These are phyloP conservation scores for Cercospora nicotianae DNA, from an alignment of 2,329 filamentous ascomycete species.

Conservation along the genomic window DNA sequence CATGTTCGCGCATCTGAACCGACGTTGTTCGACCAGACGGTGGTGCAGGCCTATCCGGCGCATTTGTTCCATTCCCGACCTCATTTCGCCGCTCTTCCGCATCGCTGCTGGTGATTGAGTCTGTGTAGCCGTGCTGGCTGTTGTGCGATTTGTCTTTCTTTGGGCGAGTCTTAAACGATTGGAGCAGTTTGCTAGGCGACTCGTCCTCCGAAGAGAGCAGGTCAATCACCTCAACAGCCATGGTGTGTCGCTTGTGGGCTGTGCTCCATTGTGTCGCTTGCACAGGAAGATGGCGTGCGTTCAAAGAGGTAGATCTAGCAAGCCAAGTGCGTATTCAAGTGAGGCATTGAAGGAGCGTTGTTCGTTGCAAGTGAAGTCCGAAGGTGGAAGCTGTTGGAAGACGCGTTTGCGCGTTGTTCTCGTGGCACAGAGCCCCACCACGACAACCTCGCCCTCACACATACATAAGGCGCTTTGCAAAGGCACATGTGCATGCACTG, in stretches of 20 bases:
- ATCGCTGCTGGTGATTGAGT: neutral
- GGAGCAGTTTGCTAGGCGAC: slow-evolving; percentile 15
- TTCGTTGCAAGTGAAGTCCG: neutral
- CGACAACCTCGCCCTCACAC: too few species aligned
- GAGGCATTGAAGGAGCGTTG: neutral
- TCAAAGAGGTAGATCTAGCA: neutral
- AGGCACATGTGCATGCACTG: too few species aligned
- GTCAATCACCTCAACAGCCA: slow-evolving; percentile 16
- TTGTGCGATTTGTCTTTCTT: neutral
- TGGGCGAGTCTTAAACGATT: slow-evolving; percentile 1
- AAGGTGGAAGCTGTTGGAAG: neutral
- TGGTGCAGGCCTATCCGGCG: neutral
- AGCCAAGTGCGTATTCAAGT: neutral
- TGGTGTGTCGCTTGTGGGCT: neutral
- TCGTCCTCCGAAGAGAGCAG: slow-evolving; percentile 16
- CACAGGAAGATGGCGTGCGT: neutral
- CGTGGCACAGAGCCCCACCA: neutral
- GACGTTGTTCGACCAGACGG: neutral
- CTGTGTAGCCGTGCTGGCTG: neutral
- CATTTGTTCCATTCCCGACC: neutral
- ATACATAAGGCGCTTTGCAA: too few species aligned
- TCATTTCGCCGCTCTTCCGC: neutral
- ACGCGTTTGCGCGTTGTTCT: neutral
- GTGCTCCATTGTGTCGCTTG: neutral
- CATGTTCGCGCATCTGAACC: neutral